Evolutionary conservation across 2,329 filamentous ascomycete genomes (phyloP).

Genomic region (Hypoxylon sp.): DNA sequence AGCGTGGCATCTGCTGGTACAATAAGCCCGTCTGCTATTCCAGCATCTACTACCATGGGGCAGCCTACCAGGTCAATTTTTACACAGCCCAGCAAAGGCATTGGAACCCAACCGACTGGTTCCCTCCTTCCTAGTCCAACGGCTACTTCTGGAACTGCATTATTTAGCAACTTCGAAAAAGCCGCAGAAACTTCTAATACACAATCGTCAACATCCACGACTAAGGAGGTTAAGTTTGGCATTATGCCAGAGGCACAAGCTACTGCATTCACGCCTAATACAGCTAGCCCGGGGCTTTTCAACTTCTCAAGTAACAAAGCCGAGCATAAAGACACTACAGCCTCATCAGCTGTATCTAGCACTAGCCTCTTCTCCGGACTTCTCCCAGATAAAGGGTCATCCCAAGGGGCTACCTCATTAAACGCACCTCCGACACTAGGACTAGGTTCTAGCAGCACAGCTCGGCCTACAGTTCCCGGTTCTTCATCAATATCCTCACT

Average conservation of each 20-base stretch:
- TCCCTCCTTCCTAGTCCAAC: neutral
- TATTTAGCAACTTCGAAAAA: neutral
- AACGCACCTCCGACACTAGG: slow-evolving; percentile 13
- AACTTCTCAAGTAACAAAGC: slow-evolving; percentile 30
- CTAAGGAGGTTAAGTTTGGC: slow-evolving; percentile 39
- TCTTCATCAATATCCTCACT: neutral
- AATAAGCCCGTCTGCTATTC: neutral
- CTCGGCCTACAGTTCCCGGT: neutral
- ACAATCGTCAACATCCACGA: neutral
- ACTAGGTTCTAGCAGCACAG: slow-evolving; percentile 7
- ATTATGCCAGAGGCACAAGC: slow-evolving; percentile 13
- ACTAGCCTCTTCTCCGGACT: slow-evolving; percentile 25
- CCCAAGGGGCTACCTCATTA: slow-evolving; percentile 7
- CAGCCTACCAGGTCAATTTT: slow-evolving; percentile 11
- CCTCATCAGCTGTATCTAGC: neutral
- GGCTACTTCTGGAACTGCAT: neutral
- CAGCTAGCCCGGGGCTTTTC: slow-evolving; percentile 25
- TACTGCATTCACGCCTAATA: neutral
- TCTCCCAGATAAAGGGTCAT: slow-evolving; percentile 23
- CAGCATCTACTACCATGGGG: slow-evolving; percentile 3
- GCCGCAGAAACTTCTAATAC: neutral
- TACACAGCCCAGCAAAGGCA: slow-evolving; percentile 2
- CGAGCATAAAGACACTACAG: slow-evolving; percentile 14
- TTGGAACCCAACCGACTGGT: neutral
- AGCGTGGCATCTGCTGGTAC: neutral